Evolutionary conservation across 495 filamentous ascomycete species (phyloP), one percentile per base, ranked within the genome.

Genomic region (Aspergillus campestris): DNA sequence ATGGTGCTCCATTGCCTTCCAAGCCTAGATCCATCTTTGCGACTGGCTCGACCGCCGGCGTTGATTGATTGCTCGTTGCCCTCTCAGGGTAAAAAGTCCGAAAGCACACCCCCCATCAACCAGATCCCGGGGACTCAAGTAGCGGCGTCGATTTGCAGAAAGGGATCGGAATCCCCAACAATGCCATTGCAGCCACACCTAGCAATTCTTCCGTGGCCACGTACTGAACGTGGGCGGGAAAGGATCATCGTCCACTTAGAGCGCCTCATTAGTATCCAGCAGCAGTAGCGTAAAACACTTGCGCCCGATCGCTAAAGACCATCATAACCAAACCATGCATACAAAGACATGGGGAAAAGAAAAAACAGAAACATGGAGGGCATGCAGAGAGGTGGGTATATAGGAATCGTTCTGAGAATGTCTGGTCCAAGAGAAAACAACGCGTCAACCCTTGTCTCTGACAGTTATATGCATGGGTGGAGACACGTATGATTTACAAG

Each of bases 191-290:
- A 45, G 31, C 45, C 36, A 39, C 30, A 46, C 35, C 8, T 36
- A 28, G n/a, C 31, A 30, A 36, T 40, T 31, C 36, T 47, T 43
- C 42, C 42, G 45, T 49, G 41, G 42, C 18, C 18, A 24, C 18
- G 18, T 24, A 24, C 4, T 24, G 14, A 28, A 40, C 31, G 15
- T 11, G 42, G 28, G 39, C 35, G 28, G 44, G 41, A 46, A 49
- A 49, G 38, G 51, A 53, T 53, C 51, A 53, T 46, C 51, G 46
- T 32, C 39, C 15, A 10, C 36, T 44, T 12, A 44, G 44, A 27
- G n/a, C 11, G 36, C 27, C 27, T 14, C 14, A 15, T 38, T 38
- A 38, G 14, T 10, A 18, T 8, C 12, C 12, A 18, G 15, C 36
- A 38, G 18, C 18, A 24, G 18, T 24, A 24, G 18, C 18, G 18